These are phyloP conservation scores for Ensete glaucum DNA, from an alignment of 176 grass and related monocot genomes.

Conservation along the genomic window DNA sequence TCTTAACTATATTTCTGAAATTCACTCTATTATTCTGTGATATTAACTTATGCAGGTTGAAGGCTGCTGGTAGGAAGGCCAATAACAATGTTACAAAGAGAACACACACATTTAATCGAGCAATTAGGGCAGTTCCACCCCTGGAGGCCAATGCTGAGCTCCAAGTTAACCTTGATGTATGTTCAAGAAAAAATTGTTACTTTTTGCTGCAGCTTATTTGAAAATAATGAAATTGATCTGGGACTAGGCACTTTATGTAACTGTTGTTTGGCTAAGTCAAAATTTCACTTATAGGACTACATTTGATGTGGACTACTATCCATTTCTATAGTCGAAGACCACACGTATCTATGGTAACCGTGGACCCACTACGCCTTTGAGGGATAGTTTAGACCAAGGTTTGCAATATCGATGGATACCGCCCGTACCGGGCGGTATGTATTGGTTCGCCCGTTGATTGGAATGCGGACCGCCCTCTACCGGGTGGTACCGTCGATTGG, in stretches of 20 bases:
- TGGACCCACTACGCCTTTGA: too few species aligned
- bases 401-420: too few species aligned
- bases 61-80: background rate
- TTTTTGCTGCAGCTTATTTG: background rate
- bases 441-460: too few species aligned
- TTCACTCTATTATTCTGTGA: background rate
- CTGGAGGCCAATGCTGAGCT: slow-evolving; percentile 15
- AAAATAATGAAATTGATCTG: background rate
- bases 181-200: background rate
- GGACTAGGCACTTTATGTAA: background rate
- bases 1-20: background rate
- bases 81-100: background rate
- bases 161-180: slow-evolving; percentile 13
- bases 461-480: too few species aligned
- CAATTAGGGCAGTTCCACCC: background rate
- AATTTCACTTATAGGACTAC: too few species aligned
- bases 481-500: too few species aligned
- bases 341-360: too few species aligned
- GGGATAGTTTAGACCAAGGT: too few species aligned
- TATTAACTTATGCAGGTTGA: background rate
- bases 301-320: too few species aligned
- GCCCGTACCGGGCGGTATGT: too few species aligned
- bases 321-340: too few species aligned
- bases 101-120: background rate
- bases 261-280: background rate